Conservation (phyloP, 2,329 filamentous ascomycete species). For the Fusarium acutatum region DNA sequence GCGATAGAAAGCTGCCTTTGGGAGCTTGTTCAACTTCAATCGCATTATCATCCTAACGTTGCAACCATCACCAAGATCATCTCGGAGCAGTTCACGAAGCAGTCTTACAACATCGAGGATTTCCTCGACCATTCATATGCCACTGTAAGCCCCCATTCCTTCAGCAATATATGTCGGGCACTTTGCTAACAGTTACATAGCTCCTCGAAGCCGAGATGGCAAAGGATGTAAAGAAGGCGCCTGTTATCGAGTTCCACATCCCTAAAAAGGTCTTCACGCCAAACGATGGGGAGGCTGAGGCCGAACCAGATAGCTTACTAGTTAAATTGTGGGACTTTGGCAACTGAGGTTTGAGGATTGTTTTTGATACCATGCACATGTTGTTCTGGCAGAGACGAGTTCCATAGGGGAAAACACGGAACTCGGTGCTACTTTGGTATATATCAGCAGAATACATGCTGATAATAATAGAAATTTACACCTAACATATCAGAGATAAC, state of each 20-base stretch:
- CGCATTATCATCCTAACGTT: conserved; percentile 96
- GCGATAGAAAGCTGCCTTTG: conserved; percentile 94
- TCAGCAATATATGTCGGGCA: neutral
- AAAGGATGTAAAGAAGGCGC: conserved; percentile 84
- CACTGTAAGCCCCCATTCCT: conserved; percentile 63
- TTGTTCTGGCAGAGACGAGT: neutral
- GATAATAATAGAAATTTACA: neutral
- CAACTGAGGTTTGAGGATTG: conserved; percentile 12
- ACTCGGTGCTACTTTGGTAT: neutral
- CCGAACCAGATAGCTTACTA: conserved; percentile 62
- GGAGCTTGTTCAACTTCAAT: conserved; percentile 91
- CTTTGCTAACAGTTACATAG: conserved; percentile 49
- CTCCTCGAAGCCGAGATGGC: conserved; percentile 85
- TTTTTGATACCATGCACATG: neutral
- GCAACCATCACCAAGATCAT: conserved; percentile 93
- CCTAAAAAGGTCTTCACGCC: conserved; percentile 80
- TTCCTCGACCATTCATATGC: conserved; percentile 95
- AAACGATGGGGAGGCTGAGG: conserved; percentile 56
- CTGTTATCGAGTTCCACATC: conserved; percentile 93
- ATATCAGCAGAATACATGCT: neutral
- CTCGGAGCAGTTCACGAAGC: conserved; percentile 96
- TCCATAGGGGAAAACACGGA: neutral
- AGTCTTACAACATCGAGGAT: conserved; percentile 93
- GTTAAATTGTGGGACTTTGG: conserved; percentile 70
- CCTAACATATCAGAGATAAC: neutral